phyloP scores from a whole-genome alignment of 306 rosid species.

The Phaseolus lunatus region DNA sequence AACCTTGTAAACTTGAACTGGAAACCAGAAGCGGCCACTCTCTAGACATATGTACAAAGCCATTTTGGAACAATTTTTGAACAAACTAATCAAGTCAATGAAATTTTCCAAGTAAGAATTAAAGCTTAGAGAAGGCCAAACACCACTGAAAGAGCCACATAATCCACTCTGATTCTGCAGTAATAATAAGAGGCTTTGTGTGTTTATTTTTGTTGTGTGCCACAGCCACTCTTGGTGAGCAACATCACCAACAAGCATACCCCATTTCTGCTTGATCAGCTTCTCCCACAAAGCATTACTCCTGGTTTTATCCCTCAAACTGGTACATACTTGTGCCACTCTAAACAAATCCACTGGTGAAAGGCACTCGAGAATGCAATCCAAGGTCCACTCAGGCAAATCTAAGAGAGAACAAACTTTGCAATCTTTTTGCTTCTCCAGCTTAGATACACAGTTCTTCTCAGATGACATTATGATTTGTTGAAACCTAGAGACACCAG shows the following conservation, averaged over 20 bases:
- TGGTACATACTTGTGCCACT: constrained; percentile 38
- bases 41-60: constrained; percentile 66
- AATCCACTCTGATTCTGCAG: constrained; percentile 29
- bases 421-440: too few species aligned
- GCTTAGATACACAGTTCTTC: too few species aligned
- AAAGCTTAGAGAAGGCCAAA: constrained; percentile 25
- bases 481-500: background rate
- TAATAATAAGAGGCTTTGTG: background rate
- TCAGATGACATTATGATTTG: too few species aligned
- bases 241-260: constrained; percentile 44
- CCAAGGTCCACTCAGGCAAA: constrained; percentile 30
- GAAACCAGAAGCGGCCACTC: constrained; percentile 73
- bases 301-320: constrained; percentile 10
- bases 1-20: constrained; percentile 74
- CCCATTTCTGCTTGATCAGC: constrained; percentile 29
- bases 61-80: constrained; percentile 56
- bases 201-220: constrained; percentile 21
- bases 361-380: constrained; percentile 44
- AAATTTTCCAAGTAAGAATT: constrained; percentile 38
- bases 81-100: constrained; percentile 1
- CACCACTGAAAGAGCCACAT: constrained; percentile 39
- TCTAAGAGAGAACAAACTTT: too few species aligned
- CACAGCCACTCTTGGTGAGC: constrained; percentile 50
- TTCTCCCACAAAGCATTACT: constrained; percentile 43
- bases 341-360: constrained; percentile 39